Percentiles rank a stretch among this genome's conserved stretches.
phyloP scores from a whole-genome alignment of 495 filamentous ascomycete species.

The Penicillium canariense region DNA sequence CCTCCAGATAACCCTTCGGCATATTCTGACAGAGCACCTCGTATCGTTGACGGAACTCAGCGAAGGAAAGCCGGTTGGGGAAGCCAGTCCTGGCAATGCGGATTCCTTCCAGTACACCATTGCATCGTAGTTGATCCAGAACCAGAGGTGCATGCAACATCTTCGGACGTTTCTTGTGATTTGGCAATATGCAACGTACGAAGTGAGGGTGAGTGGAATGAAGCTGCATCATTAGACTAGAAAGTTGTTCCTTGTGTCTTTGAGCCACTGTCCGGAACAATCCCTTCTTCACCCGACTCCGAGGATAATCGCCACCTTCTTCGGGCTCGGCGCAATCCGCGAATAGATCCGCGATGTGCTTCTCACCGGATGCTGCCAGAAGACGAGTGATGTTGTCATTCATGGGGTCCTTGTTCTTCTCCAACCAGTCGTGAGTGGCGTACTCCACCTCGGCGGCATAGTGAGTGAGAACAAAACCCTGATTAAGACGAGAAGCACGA shows the following conservation, averaged over 20 bases:
- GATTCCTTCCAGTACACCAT: conserved; percentile 98
- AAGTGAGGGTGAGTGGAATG: conserved; percentile 98
- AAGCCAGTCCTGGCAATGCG: conserved; percentile 98
- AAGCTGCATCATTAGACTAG: conserved; percentile 91
- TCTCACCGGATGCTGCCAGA: conserved; percentile 76
- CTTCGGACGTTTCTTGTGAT: conserved; percentile 97
- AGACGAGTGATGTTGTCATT: conserved; percentile 95
- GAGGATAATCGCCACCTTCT: conserved; percentile 60
- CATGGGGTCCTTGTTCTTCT: conserved; percentile 98
- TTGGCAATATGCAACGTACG: conserved; percentile 95
- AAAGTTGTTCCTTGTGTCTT: conserved; percentile 94
- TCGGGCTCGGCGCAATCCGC: conserved; percentile 77
- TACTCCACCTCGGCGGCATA: conserved; percentile 99
- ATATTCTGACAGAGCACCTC: conserved; percentile 91
- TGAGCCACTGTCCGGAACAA: conserved; percentile 97
- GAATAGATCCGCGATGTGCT: conserved; percentile 82
- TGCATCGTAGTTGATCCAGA: conserved; percentile 93
- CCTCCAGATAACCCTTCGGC: conserved; percentile 88
- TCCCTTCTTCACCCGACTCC: conserved; percentile 93
- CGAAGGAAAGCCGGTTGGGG: conserved; percentile 87
- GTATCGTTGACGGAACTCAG: conserved; percentile 93
- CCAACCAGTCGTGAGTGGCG: conserved; percentile 89
- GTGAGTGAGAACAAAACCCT: conserved; percentile 97
- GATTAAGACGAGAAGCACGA: conserved; percentile 76
- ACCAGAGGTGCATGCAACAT: conserved; percentile 85